Evolutionary conservation across 2,329 filamentous ascomycete species (phyloP), one percentile per base, ranked within the genome.

Genomic region (Fusarium sambucinum): DNA sequence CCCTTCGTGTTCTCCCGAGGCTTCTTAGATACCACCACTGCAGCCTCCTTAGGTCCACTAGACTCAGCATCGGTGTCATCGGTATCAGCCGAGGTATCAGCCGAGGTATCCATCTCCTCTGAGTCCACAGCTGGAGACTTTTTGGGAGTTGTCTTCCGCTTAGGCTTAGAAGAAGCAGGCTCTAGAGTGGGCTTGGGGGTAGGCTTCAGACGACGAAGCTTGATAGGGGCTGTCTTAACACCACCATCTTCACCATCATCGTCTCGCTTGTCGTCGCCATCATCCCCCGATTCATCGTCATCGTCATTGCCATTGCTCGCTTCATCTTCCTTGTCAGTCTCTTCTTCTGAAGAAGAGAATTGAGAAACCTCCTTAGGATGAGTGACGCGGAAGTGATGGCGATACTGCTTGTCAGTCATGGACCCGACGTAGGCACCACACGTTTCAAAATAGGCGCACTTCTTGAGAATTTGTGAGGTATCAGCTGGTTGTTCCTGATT

Each of bases 381-480:
- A 4, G 2, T 33, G 3, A 37, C 4, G 2, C 47, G 30, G 2
- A 72, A 2, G 5, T 72, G 69, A 8, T 12, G 21, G 3, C 32
- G 42, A 10, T 68, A 55, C 37, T 73, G 62, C 14, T 42, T 16
- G 0, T 54, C 11, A 2, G 54, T 40, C 71, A 73, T 70, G 2
- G 30, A 30, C 1, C 46, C 47, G 4, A 66, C 32, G 7, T 47
- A 12, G 1, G 41, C 37, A 12, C 69, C 71, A 1, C 71, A 73
- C 4, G 55, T 40, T 1, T 61, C 48, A 35, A 69, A 73, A 25
- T 60, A 61, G 1, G 51, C 21, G 9, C 71, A 73, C 38, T 53
- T 55, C 21, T 19, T 52, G 6, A 25, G 25, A 16, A 21, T 9
- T n/a, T 3, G 3, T 5, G n/a, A 2, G 2, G 19, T n/a, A 23